Evolutionary conservation across 1,284 basidiomycete species (phyloP).

Genomic region (Ceratobasidium sp.): DNA sequence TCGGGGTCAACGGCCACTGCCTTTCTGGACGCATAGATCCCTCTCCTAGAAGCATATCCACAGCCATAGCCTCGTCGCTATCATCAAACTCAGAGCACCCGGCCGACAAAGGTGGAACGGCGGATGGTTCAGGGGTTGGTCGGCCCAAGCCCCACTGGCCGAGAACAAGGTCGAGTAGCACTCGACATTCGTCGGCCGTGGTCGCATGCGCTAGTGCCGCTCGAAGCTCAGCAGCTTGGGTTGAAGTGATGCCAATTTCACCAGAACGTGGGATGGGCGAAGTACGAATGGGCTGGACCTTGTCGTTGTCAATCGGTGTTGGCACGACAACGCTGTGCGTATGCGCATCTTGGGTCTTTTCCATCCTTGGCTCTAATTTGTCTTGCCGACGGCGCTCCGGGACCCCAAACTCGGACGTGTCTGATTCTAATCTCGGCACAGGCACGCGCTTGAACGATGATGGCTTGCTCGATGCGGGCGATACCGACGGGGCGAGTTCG

Average conservation of each 20-base stretch:
- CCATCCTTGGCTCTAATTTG: slow-evolving; percentile 4
- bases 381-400: slow-evolving; percentile 29
- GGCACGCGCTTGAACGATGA: slow-evolving; percentile 16
- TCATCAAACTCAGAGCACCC: slow-evolving; percentile 38
- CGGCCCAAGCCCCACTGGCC: slow-evolving; percentile 60
- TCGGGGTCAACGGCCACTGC: slow-evolving; percentile 28
- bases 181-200: slow-evolving; percentile 79
- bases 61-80: slow-evolving; percentile 40
- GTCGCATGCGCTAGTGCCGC: slow-evolving; percentile 73
- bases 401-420: slow-evolving; percentile 24
- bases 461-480: slow-evolving; percentile 1
- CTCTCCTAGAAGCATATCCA: slow-evolving; percentile 45
- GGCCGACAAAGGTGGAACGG: slow-evolving; percentile 30
- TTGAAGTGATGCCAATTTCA: slow-evolving; percentile 44
- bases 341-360: slow-evolving; percentile 28
- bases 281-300: slow-evolving; percentile 28
- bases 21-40: slow-evolving; percentile 10
- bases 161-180: slow-evolving; percentile 82
- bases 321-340: not conserved
- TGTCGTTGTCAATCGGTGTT: not conserved
- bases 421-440: slow-evolving; percentile 15
- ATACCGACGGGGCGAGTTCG: not conserved
- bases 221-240: slow-evolving; percentile 71
- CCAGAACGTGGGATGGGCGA: slow-evolving; percentile 39
- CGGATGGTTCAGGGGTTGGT: slow-evolving; percentile 17